Evolutionary conservation across 1,139 yeast genomes (phyloP), one percentile per base, ranked within the genome.

Genomic region (Diutina pseudorugosa): DNA sequence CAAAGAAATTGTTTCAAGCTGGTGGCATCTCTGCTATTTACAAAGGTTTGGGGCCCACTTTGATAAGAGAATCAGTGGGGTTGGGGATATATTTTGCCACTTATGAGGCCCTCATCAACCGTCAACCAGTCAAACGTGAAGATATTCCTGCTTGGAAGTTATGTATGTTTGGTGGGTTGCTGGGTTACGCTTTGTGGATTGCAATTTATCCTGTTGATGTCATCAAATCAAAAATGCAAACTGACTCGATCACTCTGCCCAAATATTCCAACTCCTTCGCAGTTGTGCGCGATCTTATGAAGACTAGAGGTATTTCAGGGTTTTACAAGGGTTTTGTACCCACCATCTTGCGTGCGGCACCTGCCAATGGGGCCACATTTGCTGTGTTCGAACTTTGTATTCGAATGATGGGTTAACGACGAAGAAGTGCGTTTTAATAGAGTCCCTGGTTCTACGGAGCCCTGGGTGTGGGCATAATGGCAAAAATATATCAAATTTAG

Each of bases 321-420:
- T 87, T 91, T 63, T 84, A 87, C 68, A 82, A 85, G 67, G 98
- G 98, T 1, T 89, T 90, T 63, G 68, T 83, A 21, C 96, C 98
- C 51, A 90, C 98, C 1, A 81, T 91, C 57, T 72, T 91, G 60
- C 83, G 98, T 68, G 97, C 98, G 52, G 96, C 96, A 2, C 98
- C 98, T 3, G 98, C 95, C 18, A 91, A 91, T 63, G 98, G 96
- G 52, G 95, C 95, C 33, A 91, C 98, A 1, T 91, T 91, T 70
- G 87, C 89, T 52, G 89, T 94, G 11, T 91, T 91, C 64, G 98
- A 91, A 68, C 67, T 86, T 53, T 85, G 95, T 5, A 85, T 89
- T 85, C 79, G 94, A 68, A 65, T 78, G 43, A 61, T 79, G 52
- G 73, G 70, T 27, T 43, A 23, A 43, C 20, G 8, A 40, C 20